Conservation (phyloP, 1,284 basidiomycete genomes). For the Peniophora sp. region DNA sequence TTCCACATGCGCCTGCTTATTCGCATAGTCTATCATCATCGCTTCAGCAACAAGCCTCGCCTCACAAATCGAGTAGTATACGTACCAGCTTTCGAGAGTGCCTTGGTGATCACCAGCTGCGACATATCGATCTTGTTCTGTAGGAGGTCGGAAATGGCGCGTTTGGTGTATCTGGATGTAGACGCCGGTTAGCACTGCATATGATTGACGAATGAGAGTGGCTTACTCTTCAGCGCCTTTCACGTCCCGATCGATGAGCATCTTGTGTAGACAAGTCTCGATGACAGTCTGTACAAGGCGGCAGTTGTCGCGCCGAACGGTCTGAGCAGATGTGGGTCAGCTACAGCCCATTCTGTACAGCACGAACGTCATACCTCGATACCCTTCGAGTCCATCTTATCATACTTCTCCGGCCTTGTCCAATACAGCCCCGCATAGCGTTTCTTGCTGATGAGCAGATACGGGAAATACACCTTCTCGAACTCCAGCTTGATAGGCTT, state of each 20-base stretch:
- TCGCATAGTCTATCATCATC: constrained; percentile 63
- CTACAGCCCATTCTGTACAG: neutral
- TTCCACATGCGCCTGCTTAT: constrained; percentile 93
- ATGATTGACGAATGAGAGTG: neutral
- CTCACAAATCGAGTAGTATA: constrained; percentile 6
- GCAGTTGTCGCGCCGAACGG: constrained; percentile 94
- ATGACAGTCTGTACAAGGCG: constrained; percentile 93
- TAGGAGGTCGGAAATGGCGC: constrained; percentile 84
- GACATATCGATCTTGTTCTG: constrained; percentile 98
- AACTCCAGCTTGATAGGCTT: constrained; percentile 97
- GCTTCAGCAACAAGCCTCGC: neutral
- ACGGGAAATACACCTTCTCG: constrained; percentile 97
- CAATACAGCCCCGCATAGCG: constrained; percentile 95
- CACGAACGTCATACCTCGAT: constrained; percentile 68
- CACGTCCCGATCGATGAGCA: constrained; percentile 92
- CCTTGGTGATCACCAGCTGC: constrained; percentile 95
- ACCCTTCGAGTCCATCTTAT: constrained; percentile 98
- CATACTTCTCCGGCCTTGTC: constrained; percentile 89
- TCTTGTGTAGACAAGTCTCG: constrained; percentile 92
- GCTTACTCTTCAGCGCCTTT: constrained; percentile 84
- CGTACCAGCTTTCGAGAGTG: constrained; percentile 78
- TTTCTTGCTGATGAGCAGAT: constrained; percentile 95
- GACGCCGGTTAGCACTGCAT: neutral
- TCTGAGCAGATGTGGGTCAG: constrained; percentile 38
- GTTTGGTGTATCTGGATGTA: constrained; percentile 80